Evolutionary conservation across 371 early-diverging fungal genomes (phyloP), one percentile per base, ranked within the genome.

Genomic region (Mortierella sp.): DNA sequence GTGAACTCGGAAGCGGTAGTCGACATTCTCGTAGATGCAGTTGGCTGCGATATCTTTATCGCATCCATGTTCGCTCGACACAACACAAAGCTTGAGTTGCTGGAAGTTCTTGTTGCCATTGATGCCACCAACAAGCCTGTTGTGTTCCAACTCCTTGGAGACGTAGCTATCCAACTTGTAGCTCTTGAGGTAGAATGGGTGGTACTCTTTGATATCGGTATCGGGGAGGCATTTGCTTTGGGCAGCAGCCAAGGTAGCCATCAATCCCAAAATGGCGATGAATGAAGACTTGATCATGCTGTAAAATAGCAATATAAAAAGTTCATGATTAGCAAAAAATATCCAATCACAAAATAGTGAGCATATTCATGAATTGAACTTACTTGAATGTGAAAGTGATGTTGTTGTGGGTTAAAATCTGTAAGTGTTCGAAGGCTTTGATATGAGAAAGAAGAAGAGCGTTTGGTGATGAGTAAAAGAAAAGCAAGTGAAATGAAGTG

Each of bases 11-110:
- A 75, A 69, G 9, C 65, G 65, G 45, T 75, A 75, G 22, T 66
- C 66, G 13, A 75, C 69, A 26, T 68, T 65, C 47, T 65, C 35
- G 51, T 65, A 75, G 66, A 75, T 75, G 56, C 75, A 75, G 47
- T 56, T 29, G 22, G 75, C 34, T 1, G 58, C 54, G 66, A 56
- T 55, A 10, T 13, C 0, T 2, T 31, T 15, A 54, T 64, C 37
- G 61, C 75, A 69, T n/a, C 40, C 47, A 35, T 15, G 12, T 15
- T 68, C 75, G 15, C 15, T 45, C 65, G 75, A 74, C 54, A 55
- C 69, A 57, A 74, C 49, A 42, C 69, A 68, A 28, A 75, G 22
- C 57, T 65, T 57, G 26, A 73, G 53, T 53, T 67, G 59, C 37
- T 55, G 34, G 26, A 67, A 53, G n/a, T 49, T 51, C 40, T 58